Conservation (phyloP, 352 stramenopile genomes). For the Saprolegnia diclina region DNA sequence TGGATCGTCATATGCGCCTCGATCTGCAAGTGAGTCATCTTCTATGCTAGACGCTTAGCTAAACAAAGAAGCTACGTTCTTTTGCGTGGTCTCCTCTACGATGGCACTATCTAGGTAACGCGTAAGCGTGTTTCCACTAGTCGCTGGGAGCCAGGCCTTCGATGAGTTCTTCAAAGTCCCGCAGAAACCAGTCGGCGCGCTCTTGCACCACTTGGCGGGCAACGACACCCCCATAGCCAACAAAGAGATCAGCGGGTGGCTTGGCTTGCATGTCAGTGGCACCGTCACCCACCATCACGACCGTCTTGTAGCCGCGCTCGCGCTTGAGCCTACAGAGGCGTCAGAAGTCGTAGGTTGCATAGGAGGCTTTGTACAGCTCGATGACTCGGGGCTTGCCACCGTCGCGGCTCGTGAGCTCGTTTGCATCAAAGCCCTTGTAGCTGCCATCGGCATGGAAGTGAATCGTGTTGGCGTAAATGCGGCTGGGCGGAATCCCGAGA, state of each 20-base stretch:
- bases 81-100: neutral
- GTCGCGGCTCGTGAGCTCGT: slow-evolving; percentile 90
- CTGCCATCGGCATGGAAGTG: slow-evolving; percentile 86
- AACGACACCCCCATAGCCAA: slow-evolving; percentile 97
- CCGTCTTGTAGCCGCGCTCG: slow-evolving; percentile 86
- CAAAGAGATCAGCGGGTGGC: slow-evolving; percentile 94
- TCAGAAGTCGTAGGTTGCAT: slow-evolving; percentile 3
- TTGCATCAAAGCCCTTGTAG: slow-evolving; percentile 92
- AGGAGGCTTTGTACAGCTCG: slow-evolving; percentile 39
- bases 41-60: neutral
- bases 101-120: too few relatives aligned
- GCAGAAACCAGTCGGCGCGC: slow-evolving; percentile 96
- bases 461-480: slow-evolving; percentile 98
- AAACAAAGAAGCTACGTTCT: neutral
- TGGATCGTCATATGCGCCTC: too few relatives aligned
- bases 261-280: slow-evolving; percentile 97
- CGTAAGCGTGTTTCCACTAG: neutral
- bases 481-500: slow-evolving; percentile 74
- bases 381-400: slow-evolving; percentile 76
- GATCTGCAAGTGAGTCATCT: neutral
- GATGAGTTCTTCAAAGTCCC: slow-evolving; percentile 90
- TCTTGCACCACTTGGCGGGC: slow-evolving; percentile 89
- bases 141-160: slow-evolving; percentile 16
- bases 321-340: slow-evolving; percentile 82
- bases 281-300: slow-evolving; percentile 99